Percentiles rank a stretch among this genome's conserved stretches.
These are phyloP conservation scores for Linnemannia schmuckeri DNA, from an alignment of 192 early-diverging fungal species.

Conservation along the genomic window DNA sequence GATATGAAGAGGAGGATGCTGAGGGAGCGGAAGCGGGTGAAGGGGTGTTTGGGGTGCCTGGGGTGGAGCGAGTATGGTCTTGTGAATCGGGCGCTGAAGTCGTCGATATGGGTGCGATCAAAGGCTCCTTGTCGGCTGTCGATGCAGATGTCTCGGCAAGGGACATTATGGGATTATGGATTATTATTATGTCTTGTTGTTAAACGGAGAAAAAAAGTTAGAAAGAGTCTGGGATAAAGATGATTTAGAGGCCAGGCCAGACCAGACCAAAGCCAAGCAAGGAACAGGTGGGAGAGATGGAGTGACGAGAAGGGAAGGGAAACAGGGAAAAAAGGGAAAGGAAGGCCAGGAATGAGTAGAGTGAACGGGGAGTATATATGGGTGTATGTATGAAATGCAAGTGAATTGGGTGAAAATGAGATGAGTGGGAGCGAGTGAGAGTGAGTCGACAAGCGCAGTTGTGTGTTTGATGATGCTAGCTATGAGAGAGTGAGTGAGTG, in stretches of 20 bases:
- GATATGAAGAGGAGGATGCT: conserved; percentile 7
- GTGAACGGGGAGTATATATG: background rate
- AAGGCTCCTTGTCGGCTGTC: conserved; percentile 1
- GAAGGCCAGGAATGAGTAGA: conserved; percentile 3
- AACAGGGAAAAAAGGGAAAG: background rate
- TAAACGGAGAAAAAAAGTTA: too few species aligned
- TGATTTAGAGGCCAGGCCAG: background rate
- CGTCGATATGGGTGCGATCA: conserved; percentile 11
- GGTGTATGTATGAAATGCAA: background rate
- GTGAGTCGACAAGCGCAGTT: background rate
- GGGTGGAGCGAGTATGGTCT: background rate
- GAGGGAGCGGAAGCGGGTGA: background rate
- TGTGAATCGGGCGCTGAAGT: background rate
- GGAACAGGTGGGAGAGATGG: background rate
- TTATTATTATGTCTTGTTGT: background rate
- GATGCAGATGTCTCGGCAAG: conserved; percentile 11
- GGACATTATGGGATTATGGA: conserved; percentile 10
- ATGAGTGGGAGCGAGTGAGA: background rate
- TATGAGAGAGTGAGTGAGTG: background rate
- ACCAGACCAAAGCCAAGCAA: background rate
- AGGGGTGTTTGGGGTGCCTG: background rate
- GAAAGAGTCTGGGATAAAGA: background rate
- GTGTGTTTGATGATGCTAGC: background rate
- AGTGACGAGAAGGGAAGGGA: background rate
- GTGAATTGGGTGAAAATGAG: background rate